Percentiles rank a stretch among this genome's conserved stretches.
phyloP scores from a whole-genome alignment of 345 rosid genomes.

The Lepidium africanum region DNA sequence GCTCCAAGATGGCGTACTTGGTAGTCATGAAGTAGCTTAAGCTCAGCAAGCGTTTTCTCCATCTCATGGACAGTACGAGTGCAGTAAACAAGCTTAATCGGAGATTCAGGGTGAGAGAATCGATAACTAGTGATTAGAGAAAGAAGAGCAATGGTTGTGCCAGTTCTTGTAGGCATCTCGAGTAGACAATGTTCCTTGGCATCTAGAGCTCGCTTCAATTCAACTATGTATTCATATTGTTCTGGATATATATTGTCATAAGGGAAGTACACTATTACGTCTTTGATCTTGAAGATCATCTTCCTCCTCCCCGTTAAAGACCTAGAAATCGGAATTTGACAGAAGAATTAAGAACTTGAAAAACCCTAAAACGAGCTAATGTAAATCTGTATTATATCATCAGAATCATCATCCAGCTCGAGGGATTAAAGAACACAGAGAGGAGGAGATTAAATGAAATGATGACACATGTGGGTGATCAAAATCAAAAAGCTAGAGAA shows the following conservation, averaged over 20 bases:
- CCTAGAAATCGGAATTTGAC: background rate
- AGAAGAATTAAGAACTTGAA: background rate
- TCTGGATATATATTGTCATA: constrained; percentile 95
- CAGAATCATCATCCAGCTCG: background rate
- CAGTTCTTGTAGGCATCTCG: constrained; percentile 99
- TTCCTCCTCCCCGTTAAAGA: constrained; percentile 10
- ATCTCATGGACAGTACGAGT: constrained; percentile 98
- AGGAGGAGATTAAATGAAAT: background rate
- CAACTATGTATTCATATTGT: constrained; percentile 88
- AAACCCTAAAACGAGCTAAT: background rate
- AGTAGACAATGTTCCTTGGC: constrained; percentile 98
- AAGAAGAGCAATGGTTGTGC: constrained; percentile 90
- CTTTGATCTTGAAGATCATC: constrained; percentile 88
- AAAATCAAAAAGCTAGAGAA: background rate
- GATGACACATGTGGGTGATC: background rate
- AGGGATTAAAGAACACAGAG: background rate
- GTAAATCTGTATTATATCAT: background rate
- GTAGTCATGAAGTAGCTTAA: constrained; percentile 66
- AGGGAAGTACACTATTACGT: constrained; percentile 82
- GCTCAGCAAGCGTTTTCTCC: constrained; percentile 94
- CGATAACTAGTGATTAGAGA: constrained; percentile 87
- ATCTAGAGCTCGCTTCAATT: constrained; percentile 85
- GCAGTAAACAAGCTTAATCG: constrained; percentile 84
- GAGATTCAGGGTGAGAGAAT: constrained; percentile 56
- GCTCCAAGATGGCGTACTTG: constrained; percentile 61